phyloP scores from a whole-genome alignment of 768 basidiomycete species.

The Kwoniella dendrophila region DNA sequence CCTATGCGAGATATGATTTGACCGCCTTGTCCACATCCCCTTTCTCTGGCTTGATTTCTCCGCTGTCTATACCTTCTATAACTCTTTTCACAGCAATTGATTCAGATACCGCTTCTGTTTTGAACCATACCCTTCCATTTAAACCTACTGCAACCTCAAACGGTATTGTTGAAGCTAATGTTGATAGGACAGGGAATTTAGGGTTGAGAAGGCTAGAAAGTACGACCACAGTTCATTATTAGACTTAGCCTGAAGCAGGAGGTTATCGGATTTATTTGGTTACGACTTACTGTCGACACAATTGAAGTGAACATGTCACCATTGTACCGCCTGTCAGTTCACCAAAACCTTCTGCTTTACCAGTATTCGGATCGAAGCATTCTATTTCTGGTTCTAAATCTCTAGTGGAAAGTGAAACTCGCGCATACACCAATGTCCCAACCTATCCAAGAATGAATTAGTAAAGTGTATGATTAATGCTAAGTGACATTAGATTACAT shows the following conservation, averaged over 20 bases:
- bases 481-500: no score
- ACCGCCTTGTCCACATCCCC: constrained; percentile 32
- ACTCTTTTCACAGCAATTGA: constrained; percentile 75
- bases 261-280: neutral
- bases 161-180: constrained; percentile 78
- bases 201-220: constrained; percentile 71
- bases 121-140: constrained; percentile 92
- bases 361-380: constrained; percentile 91
- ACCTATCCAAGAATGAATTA: constrained; percentile 62
- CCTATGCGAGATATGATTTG: constrained; percentile 28
- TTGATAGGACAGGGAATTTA: constrained; percentile 76
- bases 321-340: constrained; percentile 89
- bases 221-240: neutral
- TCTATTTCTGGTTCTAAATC: constrained; percentile 99
- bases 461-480: no score
- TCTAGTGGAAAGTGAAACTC: constrained; percentile 89
- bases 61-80: constrained; percentile 72
- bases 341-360: constrained; percentile 89
- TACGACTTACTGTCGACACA: constrained; percentile 75
- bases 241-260: constrained; percentile 10
- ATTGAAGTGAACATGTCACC: constrained; percentile 74
- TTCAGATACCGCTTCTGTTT: constrained; percentile 69
- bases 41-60: constrained; percentile 37
- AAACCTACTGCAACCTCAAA: constrained; percentile 85
- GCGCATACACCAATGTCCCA: constrained; percentile 85